Evolutionary conservation across 306 rosid genomes (phyloP), one percentile per base, ranked within the genome.

Genomic region (Oemleria cerasiformis): DNA sequence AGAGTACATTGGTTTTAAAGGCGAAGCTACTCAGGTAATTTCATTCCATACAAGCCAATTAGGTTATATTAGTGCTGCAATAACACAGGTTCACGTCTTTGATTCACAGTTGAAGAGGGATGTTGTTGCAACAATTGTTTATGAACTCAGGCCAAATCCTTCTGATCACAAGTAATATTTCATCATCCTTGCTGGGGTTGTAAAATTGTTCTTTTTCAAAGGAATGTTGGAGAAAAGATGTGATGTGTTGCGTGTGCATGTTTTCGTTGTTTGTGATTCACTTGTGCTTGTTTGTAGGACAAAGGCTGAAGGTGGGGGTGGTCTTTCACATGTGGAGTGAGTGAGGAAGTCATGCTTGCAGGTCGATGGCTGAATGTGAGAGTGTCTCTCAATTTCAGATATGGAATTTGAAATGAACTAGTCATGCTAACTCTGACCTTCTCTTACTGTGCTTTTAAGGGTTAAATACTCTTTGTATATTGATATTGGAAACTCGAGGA

Each of bases 1-100:
- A 79, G 87, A 86, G 80, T 94, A 94, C 63, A 91, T 94, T 82
- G 99, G 99, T 81, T 87, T 94, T 63, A 94, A 94, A 81, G 99
- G 99, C 23, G 96, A 94, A 85, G 97, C 99, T 57, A 94, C 96
- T 34, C 95, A 89, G 97, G 99, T 94, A 89, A 77, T 72, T 14
- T 74, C 38, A 38, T 73, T 51, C 63, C 71, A 63, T 53, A 61
- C 50, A 69, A 14, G 63, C 57, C 34, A 49, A 55, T 78, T 60
- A 6, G 17, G 23, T 73, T 76, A 61, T 74, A 1, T 56, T 65
- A 40, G 36, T 38, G 5, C 3, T 60, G 13, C 49, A 11, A 59
- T 51, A 40, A 80, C 54, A 61, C 55, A 72, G 71, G 59, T 62
- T 38, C 14, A 60, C 77, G 30, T 53, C 69, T 68, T 9, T 58